Evolutionary conservation across 1,284 basidiomycete genomes (phyloP).

Genomic region (Cerioporus squamosus): DNA sequence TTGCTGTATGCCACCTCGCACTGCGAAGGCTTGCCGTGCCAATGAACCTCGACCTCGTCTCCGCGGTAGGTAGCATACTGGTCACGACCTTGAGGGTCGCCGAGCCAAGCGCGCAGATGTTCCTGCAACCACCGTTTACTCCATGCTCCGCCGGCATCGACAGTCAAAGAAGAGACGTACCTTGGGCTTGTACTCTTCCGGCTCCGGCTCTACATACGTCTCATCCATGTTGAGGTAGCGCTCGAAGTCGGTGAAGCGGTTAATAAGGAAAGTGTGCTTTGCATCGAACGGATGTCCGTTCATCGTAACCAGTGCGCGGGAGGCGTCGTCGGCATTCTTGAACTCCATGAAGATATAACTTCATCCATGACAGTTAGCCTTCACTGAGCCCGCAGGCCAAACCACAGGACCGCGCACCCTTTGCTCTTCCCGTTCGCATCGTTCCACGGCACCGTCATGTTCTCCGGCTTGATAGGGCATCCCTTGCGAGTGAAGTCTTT

Average conservation of each 20-base stretch:
- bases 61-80: slow-evolving; percentile 96
- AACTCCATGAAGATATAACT: slow-evolving; percentile 94
- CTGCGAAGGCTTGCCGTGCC: slow-evolving; percentile 92
- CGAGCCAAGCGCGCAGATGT: slow-evolving; percentile 95
- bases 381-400: neutral
- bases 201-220: slow-evolving; percentile 80
- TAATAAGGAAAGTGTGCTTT: slow-evolving; percentile 89
- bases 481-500: slow-evolving; percentile 86
- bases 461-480: slow-evolving; percentile 74
- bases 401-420: slow-evolving; percentile 64
- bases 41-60: slow-evolving; percentile 90
- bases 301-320: slow-evolving; percentile 79
- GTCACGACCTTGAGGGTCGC: slow-evolving; percentile 91
- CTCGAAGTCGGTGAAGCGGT: slow-evolving; percentile 94
- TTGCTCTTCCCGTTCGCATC: slow-evolving; percentile 80
- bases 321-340: slow-evolving; percentile 81
- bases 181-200: slow-evolving; percentile 83
- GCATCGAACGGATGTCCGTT: slow-evolving; percentile 92
- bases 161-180: slow-evolving; percentile 44
- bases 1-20: slow-evolving; percentile 82
- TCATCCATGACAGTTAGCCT: neutral
- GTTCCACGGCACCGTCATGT: slow-evolving; percentile 88
- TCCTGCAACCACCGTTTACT: slow-evolving; percentile 59
- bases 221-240: slow-evolving; percentile 83
- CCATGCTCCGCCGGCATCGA: neutral